Conservation (phyloP, 2,329 filamentous ascomycete species). For the Ceratocystis huliohia region DNA sequence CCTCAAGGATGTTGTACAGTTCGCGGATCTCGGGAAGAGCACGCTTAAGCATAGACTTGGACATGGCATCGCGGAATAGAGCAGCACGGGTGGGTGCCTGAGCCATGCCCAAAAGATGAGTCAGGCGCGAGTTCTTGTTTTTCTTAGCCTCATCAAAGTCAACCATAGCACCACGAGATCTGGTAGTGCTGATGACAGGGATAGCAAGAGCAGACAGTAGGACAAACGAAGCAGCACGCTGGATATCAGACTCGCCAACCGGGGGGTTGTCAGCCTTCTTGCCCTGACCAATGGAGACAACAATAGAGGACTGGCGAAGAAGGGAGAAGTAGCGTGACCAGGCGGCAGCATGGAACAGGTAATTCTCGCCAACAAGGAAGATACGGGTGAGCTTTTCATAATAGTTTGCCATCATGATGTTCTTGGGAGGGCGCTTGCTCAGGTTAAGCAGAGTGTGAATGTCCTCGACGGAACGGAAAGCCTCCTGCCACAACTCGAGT, state of each 20-base stretch:
- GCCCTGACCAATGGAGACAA: slow-evolving; percentile 72
- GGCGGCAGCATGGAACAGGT: slow-evolving; percentile 94
- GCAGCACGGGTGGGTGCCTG: slow-evolving; percentile 76
- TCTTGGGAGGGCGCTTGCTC: slow-evolving; percentile 96
- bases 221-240: slow-evolving; percentile 90
- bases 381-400: slow-evolving; percentile 98
- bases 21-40: slow-evolving; percentile 90
- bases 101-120: slow-evolving; percentile 88
- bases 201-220: slow-evolving; percentile 92
- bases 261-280: slow-evolving; percentile 91
- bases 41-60: slow-evolving; percentile 86
- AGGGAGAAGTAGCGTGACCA: slow-evolving; percentile 98
- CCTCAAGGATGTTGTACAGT: slow-evolving; percentile 96
- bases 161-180: slow-evolving; percentile 87
- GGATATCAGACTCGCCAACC: slow-evolving; percentile 76
- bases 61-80: slow-evolving; percentile 89
- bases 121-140: slow-evolving; percentile 97
- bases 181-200: slow-evolving; percentile 94
- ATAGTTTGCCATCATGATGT: slow-evolving; percentile 99
- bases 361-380: slow-evolving; percentile 98
- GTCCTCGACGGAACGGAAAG: slow-evolving; percentile 97
- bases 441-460: slow-evolving; percentile 94
- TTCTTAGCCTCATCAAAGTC: slow-evolving; percentile 95
- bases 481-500: slow-evolving; percentile 97
- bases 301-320: slow-evolving; percentile 74